Percentiles rank a stretch among this genome's conserved stretches.
phyloP scores from a whole-genome alignment of 805 yeast genomes.

The Torulaspora gathmanii region DNA sequence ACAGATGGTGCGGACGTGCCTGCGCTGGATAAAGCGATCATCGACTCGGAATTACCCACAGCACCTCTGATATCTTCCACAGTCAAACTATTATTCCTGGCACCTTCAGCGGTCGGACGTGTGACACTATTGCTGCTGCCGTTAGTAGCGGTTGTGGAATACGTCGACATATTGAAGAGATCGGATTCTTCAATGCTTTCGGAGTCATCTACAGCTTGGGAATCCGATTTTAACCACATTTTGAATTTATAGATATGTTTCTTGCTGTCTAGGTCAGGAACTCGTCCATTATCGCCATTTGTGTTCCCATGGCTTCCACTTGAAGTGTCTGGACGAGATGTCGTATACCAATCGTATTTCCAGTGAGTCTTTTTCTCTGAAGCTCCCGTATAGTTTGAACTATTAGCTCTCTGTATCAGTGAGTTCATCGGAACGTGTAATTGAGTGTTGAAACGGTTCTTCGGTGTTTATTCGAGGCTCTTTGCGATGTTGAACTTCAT shows the following conservation, averaged over 20 bases:
- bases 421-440: conserved; percentile 13
- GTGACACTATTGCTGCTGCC: background rate
- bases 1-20: conserved; percentile 15
- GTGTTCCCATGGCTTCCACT: conserved; percentile 6
- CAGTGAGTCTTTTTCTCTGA: conserved; percentile 27
- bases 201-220: conserved; percentile 8
- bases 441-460: background rate
- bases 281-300: conserved; percentile 8
- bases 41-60: conserved; percentile 44
- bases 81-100: conserved; percentile 34
- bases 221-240: conserved; percentile 23
- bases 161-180: conserved; percentile 10
- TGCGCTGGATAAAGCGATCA: conserved; percentile 42
- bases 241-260: conserved; percentile 24
- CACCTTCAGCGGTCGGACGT: conserved; percentile 10
- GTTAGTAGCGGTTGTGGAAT: conserved; percentile 4
- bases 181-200: conserved; percentile 8
- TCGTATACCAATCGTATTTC: conserved; percentile 33
- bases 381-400: conserved; percentile 15
- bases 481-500: background rate
- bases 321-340: conserved; percentile 16
- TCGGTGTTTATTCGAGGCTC: too few species aligned
- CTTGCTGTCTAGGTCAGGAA: conserved; percentile 12
- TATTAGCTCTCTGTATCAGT: conserved; percentile 27
- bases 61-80: conserved; percentile 53